Base-by-base conservation (phyloP, 192 early-diverging fungal species). In the Coemansia sp. region DNA sequence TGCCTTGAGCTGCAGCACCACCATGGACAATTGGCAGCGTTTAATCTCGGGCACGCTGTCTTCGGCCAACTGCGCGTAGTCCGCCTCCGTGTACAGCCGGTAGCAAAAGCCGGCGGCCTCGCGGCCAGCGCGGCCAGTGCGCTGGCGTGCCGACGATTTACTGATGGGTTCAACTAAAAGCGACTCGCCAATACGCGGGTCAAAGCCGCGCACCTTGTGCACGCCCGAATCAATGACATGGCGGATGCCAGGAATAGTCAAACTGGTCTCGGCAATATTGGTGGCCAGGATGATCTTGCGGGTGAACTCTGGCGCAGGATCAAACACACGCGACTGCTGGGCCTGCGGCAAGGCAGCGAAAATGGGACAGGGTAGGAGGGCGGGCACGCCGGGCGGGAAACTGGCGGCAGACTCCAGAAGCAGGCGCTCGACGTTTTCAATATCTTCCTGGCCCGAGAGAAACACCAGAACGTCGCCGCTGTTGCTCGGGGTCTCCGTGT, bases 251-350 rank as follows among this genome's bases (percentile, higher is more conserved):
- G 86, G 84, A 38, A 99, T 94, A 0, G 97, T 99, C 53, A 99
- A 88, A 53, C 90, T 92, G 1, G 97, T 96, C 79, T 99, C 97
- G 14, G 97, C 97, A 68, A 99, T 92, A 65, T 99, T 99, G 1
- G 97, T 99, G 0, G 93, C 83, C 25, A 99, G 73, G 55, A 99
- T 90, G 8, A 96, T 83, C 63, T 99, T 99, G 13, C 97, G 84
- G 2, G 86, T 86, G 23, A 85, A 84, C 22, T 74, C 82, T 3
- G 95, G 97, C 9, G 92, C 83, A 5, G 87, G 84, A 29, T 90
- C 85, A 80, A 99, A 99, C 18, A 97, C 92, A 38, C 75, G 70
- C 50, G 90, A 81, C 60, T 99, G 97, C 31, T 93, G 90, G 5
- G 85, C 80, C 2, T 90, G 82, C 15, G 95, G 93, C 27, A 94